phyloP scores from a whole-genome alignment of 495 filamentous ascomycete species.

The Tetracladium setigerum region DNA sequence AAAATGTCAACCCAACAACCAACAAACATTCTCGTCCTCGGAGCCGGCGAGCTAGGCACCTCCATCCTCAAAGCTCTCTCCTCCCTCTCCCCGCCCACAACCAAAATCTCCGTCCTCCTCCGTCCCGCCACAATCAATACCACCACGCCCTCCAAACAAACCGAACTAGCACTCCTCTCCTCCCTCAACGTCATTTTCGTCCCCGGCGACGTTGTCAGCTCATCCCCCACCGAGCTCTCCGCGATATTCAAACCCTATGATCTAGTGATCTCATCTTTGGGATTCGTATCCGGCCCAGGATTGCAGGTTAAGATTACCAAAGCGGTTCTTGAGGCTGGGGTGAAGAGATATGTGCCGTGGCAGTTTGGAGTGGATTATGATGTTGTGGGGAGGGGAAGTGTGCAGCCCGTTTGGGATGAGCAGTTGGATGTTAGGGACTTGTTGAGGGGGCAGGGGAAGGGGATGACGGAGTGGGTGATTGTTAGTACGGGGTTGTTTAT shows the following conservation, averaged over 20 bases:
- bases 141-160: conserved; percentile 23
- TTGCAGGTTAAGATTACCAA: neutral
- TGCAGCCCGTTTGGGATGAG: conserved; percentile 54
- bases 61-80: conserved; percentile 42
- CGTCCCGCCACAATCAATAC: conserved; percentile 34
- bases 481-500: conserved; percentile 58
- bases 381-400: conserved; percentile 43
- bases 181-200: conserved; percentile 32
- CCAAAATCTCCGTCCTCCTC: conserved; percentile 39
- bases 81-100: conserved; percentile 27
- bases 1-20: too few species aligned
- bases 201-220: conserved; percentile 37
- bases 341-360: conserved; percentile 49
- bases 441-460: conserved; percentile 35
- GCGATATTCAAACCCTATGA: conserved; percentile 37
- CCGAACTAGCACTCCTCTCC: conserved; percentile 23
- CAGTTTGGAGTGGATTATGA: conserved; percentile 64
- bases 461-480: conserved; percentile 50
- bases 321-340: conserved; percentile 40
- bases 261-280: conserved; percentile 46
- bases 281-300: conserved; percentile 37
- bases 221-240: conserved; percentile 31
- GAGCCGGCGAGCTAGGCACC: conserved; percentile 53
- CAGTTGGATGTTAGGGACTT: conserved; percentile 48
- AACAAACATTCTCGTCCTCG: conserved; percentile 46